These are phyloP conservation scores for Cantharellus anzutake DNA, from an alignment of 768 basidiomycete genomes.

Conservation along the genomic window DNA sequence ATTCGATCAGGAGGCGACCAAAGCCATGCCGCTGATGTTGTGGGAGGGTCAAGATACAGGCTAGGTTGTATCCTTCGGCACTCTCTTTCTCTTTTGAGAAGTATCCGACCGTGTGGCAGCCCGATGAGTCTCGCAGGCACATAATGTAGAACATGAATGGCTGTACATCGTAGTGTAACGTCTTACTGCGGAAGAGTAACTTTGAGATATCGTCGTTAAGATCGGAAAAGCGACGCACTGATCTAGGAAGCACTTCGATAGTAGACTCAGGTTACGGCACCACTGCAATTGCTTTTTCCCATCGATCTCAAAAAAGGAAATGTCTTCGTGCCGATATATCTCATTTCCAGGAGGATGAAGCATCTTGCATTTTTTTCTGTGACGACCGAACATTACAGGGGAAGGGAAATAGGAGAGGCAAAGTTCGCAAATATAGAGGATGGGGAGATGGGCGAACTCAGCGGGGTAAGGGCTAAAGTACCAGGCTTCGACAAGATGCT, in stretches of 20 bases:
- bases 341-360: slow-evolving; percentile 96
- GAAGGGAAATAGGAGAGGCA: slow-evolving; percentile 88
- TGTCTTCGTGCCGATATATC: slow-evolving; percentile 93
- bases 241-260: slow-evolving; percentile 97
- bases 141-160: slow-evolving; percentile 99
- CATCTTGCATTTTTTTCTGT: slow-evolving; percentile 79
- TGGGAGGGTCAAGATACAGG: slow-evolving; percentile 95
- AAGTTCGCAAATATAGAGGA: slow-evolving; percentile 97
- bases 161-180: slow-evolving; percentile 97
- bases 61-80: slow-evolving; percentile 95
- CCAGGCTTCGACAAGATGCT: slow-evolving; percentile 98
- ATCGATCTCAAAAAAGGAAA: slow-evolving; percentile 97
- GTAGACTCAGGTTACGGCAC: slow-evolving; percentile 89
- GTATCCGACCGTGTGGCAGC: slow-evolving; percentile 92
- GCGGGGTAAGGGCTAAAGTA: slow-evolving; percentile 99
- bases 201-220: slow-evolving; percentile 4
- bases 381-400: slow-evolving; percentile 75
- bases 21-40: slow-evolving; percentile 95
- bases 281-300: slow-evolving; percentile 89
- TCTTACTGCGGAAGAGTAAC: slow-evolving; percentile 43
- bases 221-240: slow-evolving; percentile 39
- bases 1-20: slow-evolving; percentile 90
- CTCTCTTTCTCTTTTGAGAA: slow-evolving; percentile 99
- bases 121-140: slow-evolving; percentile 77
- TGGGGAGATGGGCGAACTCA: slow-evolving; percentile 89